phyloP scores from a whole-genome alignment of 768 basidiomycete genomes.

The Boletus barrowsii region DNA sequence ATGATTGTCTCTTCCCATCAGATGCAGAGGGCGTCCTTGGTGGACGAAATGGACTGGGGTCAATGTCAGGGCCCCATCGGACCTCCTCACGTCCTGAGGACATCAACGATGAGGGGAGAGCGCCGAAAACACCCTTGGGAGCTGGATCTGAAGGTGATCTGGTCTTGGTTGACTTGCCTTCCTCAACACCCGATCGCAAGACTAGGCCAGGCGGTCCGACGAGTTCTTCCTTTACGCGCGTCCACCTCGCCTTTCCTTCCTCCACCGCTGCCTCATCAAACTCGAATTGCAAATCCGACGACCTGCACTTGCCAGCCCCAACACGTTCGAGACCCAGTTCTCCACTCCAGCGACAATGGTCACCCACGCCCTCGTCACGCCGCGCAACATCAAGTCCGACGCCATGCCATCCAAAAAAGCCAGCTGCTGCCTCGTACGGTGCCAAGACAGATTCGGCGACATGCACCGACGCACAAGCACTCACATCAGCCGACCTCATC shows the following conservation, averaged over 20 bases:
- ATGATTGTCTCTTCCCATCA: background rate
- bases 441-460: constrained; percentile 22
- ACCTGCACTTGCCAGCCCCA: background rate
- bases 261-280: constrained; percentile 25
- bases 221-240: constrained; percentile 16
- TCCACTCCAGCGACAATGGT: background rate
- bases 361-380: background rate
- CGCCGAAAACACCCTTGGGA: background rate
- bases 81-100: background rate
- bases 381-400: constrained; percentile 14
- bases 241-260: constrained; percentile 21
- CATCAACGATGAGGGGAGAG: background rate
- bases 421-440: constrained; percentile 27
- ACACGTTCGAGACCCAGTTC: background rate
- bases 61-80: constrained; percentile 17
- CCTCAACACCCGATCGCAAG: constrained; percentile 3
- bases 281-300: constrained; percentile 5
- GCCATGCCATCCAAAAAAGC: constrained; percentile 30
- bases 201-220: constrained; percentile 18
- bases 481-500: background rate
- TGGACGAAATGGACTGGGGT: background rate
- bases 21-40: background rate
- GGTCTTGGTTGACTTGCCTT: background rate
- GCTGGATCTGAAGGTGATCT: background rate
- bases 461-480: background rate